Evolutionary conservation across 2,329 filamentous ascomycete species (phyloP).

Genomic region (Clonostachys byssicola): DNA sequence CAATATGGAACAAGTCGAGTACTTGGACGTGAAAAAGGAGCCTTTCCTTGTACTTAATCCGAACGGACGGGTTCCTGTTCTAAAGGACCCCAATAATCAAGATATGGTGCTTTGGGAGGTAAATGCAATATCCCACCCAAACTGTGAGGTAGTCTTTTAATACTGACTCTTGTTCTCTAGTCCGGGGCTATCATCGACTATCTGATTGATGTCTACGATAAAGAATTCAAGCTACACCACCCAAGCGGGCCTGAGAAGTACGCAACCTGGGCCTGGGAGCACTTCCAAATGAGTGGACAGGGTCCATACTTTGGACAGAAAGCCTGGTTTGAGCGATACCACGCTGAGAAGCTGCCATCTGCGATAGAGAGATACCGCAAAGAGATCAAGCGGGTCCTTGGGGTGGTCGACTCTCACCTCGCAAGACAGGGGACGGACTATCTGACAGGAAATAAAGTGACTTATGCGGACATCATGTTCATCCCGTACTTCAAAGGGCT

Average conservation of each 20-base stretch:
- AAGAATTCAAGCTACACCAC: constrained; percentile 7
- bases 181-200: constrained; percentile 19
- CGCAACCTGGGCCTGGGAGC: not conserved
- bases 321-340: constrained; percentile 25
- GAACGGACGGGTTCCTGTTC: constrained; percentile 23
- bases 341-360: constrained; percentile 14
- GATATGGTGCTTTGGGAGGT: constrained; percentile 21
- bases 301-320: constrained; percentile 39
- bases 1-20: constrained; percentile 7
- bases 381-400: constrained; percentile 17
- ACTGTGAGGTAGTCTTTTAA: not conserved
- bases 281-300: constrained; percentile 19
- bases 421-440: constrained; percentile 11
- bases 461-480: constrained; percentile 17
- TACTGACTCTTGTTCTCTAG: not conserved
- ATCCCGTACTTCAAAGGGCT: constrained; percentile 8
- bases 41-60: constrained; percentile 19
- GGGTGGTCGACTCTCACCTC: constrained; percentile 14
- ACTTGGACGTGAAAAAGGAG: constrained; percentile 13
- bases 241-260: not conserved
- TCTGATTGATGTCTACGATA: constrained; percentile 17
- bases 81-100: constrained; percentile 28
- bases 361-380: constrained; percentile 18
- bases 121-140: not conserved
- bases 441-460: constrained; percentile 12